A percentile compares a stretch with the other conserved stretches of the same genome.
These are phyloP conservation scores for Suillus subaureus DNA, from an alignment of 768 basidiomycete genomes.

Conservation along the genomic window DNA sequence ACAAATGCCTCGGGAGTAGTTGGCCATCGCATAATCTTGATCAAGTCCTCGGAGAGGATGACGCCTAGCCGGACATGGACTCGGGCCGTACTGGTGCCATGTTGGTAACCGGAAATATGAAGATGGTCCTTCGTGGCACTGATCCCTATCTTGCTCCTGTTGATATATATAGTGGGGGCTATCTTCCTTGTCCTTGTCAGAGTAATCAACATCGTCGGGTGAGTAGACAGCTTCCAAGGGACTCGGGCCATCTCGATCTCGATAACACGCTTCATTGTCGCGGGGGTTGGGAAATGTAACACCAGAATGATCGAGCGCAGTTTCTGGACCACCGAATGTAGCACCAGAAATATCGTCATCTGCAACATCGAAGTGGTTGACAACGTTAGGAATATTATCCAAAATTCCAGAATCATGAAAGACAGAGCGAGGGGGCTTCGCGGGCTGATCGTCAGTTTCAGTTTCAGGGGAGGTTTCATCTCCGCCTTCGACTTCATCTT, in stretches of 20 bases:
- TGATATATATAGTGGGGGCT: no score
- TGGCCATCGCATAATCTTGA: neutral
- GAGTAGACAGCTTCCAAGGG: slow-evolving; percentile 4
- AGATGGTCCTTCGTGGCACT: neutral
- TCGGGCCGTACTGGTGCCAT: neutral
- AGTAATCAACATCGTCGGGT: neutral
- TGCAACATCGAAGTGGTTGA: neutral
- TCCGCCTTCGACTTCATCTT: neutral
- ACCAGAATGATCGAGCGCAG: slow-evolving; percentile 26
- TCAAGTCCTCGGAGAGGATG: neutral
- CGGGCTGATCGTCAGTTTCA: neutral
- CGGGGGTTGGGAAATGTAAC: slow-evolving; percentile 16
- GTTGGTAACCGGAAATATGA: neutral
- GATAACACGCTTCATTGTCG: neutral
- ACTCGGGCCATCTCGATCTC: neutral
- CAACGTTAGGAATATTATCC: no score
- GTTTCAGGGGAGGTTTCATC: neutral
- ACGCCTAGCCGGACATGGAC: neutral
- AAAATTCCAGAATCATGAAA: neutral
- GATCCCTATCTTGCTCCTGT: neutral
- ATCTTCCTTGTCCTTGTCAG: slow-evolving; percentile 19
- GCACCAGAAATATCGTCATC: neutral
- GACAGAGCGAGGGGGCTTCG: neutral
- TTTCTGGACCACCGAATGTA: slow-evolving; percentile 19
- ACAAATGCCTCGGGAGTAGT: neutral